Evolutionary conservation across 495 filamentous ascomycete genomes (phyloP), one percentile per base, ranked within the genome.

Genomic region (Venustampulla echinocandica): DNA sequence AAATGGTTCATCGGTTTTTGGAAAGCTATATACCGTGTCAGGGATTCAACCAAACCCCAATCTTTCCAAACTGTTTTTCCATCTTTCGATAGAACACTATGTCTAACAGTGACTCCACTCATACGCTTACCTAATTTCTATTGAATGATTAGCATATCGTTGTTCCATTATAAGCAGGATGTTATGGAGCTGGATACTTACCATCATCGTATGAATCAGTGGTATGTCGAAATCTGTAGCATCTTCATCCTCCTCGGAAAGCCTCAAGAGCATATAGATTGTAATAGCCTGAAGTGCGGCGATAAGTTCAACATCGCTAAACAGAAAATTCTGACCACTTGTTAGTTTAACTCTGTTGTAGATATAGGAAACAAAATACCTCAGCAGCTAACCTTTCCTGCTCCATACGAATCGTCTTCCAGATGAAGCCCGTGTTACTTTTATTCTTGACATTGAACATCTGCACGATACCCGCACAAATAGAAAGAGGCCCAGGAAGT

Each of bases 261-360:
- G 10, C 6, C 47, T 20, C n/a, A 50, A 37, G 2, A 50, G 10
- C 15, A 50, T n/a, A 19, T 50, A 50, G 25, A 44, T 37, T 10
- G 40, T 37, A 5, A 50, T 39, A 6, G 47, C 47, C 17, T 50
- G 47, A 20, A 50, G 39, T 4, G 47, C 47, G 10, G 46, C 46
- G 5, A 49, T 27, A 27, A 38, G 23, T 20, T 42, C 30, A 4
- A 13, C 4, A 43, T 42, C 37, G 23, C 22, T 43, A 23, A 23
- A 47, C 7, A 30, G 6, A 13, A 7, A 13, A 30, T 13, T 7
- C 27, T 30, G 6, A 6, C 7, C 13, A 30, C n/a, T 6, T 30
- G 13, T 30, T 30, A 30, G 27, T 13, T 7, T 30, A 13, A 7
- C 13, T 7, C 27, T 30, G 6, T 13, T 30, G 27, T 30, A 30